Percentiles rank a stretch among this genome's conserved stretches.
phyloP scores from a whole-genome alignment of 306 rosid species.

The Castanea mollissima region DNA sequence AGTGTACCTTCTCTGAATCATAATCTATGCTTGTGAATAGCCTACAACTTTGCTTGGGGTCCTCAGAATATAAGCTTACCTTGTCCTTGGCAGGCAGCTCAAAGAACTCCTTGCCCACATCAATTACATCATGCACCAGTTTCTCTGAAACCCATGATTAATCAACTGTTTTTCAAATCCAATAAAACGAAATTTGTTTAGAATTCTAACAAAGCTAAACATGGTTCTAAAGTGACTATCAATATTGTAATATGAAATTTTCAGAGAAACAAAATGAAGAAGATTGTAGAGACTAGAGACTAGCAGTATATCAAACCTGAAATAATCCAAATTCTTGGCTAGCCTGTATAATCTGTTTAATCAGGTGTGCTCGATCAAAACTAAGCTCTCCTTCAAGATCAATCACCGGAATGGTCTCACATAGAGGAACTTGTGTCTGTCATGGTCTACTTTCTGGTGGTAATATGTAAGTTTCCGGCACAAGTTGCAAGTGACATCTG shows the following conservation, averaged over 20 bases:
- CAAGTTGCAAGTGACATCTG: background rate
- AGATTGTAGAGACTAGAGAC: background rate
- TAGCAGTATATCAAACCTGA: background rate
- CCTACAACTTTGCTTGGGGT: slow-evolving; percentile 15
- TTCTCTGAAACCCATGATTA: slow-evolving; percentile 11
- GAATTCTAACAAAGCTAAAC: background rate
- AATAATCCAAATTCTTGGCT: slow-evolving; percentile 18
- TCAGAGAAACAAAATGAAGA: background rate
- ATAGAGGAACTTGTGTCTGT: background rate
- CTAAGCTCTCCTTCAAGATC: background rate
- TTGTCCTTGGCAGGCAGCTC: slow-evolving; percentile 17
- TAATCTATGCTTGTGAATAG: slow-evolving; percentile 9
- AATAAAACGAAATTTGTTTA: background rate
- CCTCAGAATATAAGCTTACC: slow-evolving; percentile 10
- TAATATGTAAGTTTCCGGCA: slow-evolving; percentile 12
- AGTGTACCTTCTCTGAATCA: slow-evolving; percentile 6
- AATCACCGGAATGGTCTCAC: slow-evolving; percentile 1
- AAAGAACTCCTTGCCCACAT: slow-evolving; percentile 16
- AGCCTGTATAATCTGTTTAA: slow-evolving; percentile 12
- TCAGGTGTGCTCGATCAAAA: background rate
- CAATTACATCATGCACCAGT: background rate
- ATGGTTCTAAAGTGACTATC: too few relatives aligned
- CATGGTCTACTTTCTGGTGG: slow-evolving; percentile 1
- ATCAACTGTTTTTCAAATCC: background rate
- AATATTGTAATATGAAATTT: background rate